A percentile compares a stretch with the other conserved stretches of the same genome.
Evolutionary conservation across 1,284 basidiomycete genomes (phyloP).

Genomic region (Hymenochaete sp.): DNA sequence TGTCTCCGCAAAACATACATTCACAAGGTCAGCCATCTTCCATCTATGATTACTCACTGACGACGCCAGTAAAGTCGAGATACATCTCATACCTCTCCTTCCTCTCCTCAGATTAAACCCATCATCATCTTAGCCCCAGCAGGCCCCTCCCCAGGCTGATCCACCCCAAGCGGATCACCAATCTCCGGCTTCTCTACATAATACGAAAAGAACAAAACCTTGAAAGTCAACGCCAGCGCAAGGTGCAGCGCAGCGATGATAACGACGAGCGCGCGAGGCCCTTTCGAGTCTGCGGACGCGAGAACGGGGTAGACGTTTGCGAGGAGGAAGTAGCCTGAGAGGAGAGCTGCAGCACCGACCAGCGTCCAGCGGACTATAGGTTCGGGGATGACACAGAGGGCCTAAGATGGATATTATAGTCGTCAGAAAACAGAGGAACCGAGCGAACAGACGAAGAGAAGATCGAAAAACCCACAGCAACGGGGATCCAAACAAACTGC

Average conservation of each 20-base stretch:
- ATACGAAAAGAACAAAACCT: slow-evolving; percentile 82
- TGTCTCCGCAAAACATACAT: too few relatives aligned
- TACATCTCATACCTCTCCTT: too few relatives aligned
- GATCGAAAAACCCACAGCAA: slow-evolving; percentile 52
- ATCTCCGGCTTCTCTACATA: too few relatives aligned
- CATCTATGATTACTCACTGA: too few relatives aligned
- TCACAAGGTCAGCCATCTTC: too few relatives aligned
- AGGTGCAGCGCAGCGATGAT: slow-evolving; percentile 62
- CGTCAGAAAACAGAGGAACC: neutral
- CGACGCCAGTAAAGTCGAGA: too few relatives aligned
- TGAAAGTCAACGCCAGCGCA: slow-evolving; percentile 73
- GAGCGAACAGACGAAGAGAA: neutral
- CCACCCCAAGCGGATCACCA: too few relatives aligned
- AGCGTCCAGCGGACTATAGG: slow-evolving; percentile 74
- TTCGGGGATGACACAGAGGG: slow-evolving; percentile 78
- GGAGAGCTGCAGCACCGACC: slow-evolving; percentile 57
- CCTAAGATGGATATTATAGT: slow-evolving; percentile 30
- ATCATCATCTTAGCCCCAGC: too few relatives aligned
- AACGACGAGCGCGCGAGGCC: slow-evolving; percentile 72
- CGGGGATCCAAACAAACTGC: slow-evolving; percentile 72
- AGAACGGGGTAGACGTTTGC: slow-evolving; percentile 86
- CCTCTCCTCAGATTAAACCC: too few relatives aligned
- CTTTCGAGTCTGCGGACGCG: slow-evolving; percentile 76
- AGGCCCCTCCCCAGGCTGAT: too few relatives aligned
- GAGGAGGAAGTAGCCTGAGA: slow-evolving; percentile 79